Conservation (phyloP, 208 protist genomes). For the Acanthamoeba royreba region DNA sequence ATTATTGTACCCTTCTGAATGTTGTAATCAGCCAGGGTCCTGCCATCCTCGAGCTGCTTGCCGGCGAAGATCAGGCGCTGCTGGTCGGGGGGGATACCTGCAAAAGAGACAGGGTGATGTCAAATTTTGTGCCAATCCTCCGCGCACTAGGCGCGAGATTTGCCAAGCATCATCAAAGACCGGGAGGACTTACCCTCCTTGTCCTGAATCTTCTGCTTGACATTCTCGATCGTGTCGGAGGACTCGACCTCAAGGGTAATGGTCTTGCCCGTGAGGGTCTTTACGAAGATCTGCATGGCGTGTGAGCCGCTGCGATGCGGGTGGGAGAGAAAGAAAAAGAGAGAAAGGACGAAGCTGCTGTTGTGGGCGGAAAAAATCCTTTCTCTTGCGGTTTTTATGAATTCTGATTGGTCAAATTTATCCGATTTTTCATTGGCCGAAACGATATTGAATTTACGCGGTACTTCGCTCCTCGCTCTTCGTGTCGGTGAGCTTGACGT, state of each 20-base stretch:
- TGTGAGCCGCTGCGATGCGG: neutral
- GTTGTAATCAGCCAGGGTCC: conserved; percentile 98
- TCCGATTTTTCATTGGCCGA: too few species aligned
- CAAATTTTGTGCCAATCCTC: neutral
- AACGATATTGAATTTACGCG: too few species aligned
- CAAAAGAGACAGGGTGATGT: neutral
- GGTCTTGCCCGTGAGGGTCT: conserved; percentile 98
- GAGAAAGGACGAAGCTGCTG: neutral
- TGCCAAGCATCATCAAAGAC: neutral
- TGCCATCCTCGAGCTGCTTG: conserved; percentile 98
- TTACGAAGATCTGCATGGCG: conserved; percentile 90
- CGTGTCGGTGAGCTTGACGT: too few species aligned
- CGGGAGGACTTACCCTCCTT: conserved; percentile 90
- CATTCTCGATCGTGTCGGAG: conserved; percentile 95
- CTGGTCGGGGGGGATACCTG: conserved; percentile 89
- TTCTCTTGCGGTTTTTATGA: neutral
- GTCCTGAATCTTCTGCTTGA: conserved; percentile 99
- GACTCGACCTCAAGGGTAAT: conserved; percentile 97
- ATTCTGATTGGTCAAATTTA: neutral
- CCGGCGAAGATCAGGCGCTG: conserved; percentile 91
- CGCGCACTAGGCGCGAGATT: neutral
- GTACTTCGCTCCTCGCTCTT: too few species aligned
- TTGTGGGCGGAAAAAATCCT: neutral
- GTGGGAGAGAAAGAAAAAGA: conserved; percentile 38
- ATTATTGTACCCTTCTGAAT: conserved; percentile 99